phyloP scores from a whole-genome alignment of 2,329 filamentous ascomycete species.

The Stenocarpella maydis region DNA sequence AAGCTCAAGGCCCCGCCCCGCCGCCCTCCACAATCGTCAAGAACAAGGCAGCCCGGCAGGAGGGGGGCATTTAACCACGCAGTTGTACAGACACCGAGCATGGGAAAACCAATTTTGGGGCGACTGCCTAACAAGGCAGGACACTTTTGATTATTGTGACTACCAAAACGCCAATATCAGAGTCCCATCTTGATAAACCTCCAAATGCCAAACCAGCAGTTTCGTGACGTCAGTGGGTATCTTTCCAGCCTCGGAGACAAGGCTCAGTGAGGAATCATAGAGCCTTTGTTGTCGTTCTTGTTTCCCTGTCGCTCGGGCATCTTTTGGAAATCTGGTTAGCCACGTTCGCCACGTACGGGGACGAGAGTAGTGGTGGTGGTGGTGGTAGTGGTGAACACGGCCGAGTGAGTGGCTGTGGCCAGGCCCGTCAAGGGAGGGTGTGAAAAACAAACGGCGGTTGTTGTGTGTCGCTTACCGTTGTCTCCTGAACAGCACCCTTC shows the following conservation, averaged over 20 bases:
- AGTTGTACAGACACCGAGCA: background rate
- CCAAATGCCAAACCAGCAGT: conserved; percentile 20
- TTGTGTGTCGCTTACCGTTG: conserved; percentile 51
- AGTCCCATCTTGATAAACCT: conserved; percentile 20
- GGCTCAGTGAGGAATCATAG: conserved; percentile 52
- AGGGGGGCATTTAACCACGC: too few species aligned
- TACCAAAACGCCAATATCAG: conserved; percentile 20
- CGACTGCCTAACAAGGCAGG: conserved; percentile 11
- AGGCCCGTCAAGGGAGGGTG: background rate
- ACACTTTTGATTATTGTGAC: conserved; percentile 19
- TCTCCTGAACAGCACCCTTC: conserved; percentile 73
- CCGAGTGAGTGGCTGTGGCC: background rate
- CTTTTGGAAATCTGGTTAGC: conserved; percentile 44
- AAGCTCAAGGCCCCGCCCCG: background rate
- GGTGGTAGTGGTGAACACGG: background rate
- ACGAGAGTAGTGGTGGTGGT: background rate
- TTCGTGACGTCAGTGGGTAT: conserved; percentile 33
- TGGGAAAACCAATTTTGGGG: background rate
- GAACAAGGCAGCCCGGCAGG: too few species aligned
- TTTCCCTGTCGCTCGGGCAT: conserved; percentile 60
- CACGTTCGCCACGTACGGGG: background rate
- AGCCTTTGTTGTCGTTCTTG: conserved; percentile 61
- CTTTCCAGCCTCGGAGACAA: conserved; percentile 22
- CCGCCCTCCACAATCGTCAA: background rate
- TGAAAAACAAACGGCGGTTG: background rate